Evolutionary conservation across 1,284 basidiomycete species (phyloP).

Genomic region (Cutaneotrichosporon sp.): DNA sequence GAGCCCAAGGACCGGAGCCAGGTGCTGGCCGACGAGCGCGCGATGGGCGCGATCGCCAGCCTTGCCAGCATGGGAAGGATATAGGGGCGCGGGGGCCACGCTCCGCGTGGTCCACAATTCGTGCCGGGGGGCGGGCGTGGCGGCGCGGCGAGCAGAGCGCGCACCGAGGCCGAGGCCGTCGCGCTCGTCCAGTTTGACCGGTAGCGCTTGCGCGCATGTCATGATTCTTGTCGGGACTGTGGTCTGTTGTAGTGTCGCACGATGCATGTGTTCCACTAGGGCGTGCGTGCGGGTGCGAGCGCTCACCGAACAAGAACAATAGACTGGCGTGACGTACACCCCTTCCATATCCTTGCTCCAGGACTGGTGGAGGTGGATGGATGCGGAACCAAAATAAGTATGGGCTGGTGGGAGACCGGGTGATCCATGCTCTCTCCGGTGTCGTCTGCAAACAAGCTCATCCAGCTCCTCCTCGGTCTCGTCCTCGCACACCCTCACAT

Average conservation of each 20-base stretch:
- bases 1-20: constrained; percentile 75
- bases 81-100: background rate
- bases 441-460: background rate
- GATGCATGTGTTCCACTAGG: constrained; percentile 1
- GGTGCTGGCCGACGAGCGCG: background rate
- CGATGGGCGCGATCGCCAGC: background rate
- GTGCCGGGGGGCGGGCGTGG: background rate
- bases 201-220: background rate
- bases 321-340: background rate
- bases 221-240: background rate
- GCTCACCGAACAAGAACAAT: background rate
- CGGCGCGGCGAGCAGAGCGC: background rate
- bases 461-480: background rate
- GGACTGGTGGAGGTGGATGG: background rate
- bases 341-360: background rate
- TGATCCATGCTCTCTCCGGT: background rate
- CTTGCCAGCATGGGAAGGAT: background rate
- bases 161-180: background rate
- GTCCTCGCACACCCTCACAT: background rate
- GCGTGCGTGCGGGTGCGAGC: background rate
- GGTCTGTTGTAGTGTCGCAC: constrained; percentile 1
- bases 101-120: background rate
- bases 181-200: background rate
- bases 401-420: background rate
- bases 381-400: constrained; percentile 4